Conservation (phyloP, 352 stramenopile genomes). For the Globisporangium yorkense region DNA sequence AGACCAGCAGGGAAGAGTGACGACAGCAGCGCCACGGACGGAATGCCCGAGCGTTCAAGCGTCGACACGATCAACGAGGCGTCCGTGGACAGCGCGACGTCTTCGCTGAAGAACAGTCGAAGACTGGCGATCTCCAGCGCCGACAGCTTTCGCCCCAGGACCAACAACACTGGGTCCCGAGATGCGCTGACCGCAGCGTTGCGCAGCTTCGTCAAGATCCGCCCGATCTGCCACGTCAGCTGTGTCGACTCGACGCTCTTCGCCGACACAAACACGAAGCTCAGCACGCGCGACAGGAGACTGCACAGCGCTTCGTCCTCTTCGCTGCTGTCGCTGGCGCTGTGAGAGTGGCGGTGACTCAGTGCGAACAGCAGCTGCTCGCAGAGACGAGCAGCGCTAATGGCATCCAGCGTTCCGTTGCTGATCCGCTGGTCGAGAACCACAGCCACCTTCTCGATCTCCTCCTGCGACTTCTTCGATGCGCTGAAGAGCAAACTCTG, state of each 20-base stretch:
- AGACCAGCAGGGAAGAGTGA: slow-evolving; percentile 8
- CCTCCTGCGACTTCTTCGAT: not conserved
- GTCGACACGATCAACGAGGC: not conserved
- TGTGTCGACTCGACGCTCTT: slow-evolving; percentile 2
- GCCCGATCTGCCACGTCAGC: slow-evolving; percentile 10
- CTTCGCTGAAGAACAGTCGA: slow-evolving; percentile 6
- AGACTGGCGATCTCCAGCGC: slow-evolving; percentile 22
- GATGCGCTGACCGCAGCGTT: slow-evolving; percentile 5
- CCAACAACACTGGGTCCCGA: not conserved
- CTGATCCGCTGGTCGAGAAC: slow-evolving; percentile 15
- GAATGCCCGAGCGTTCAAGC: slow-evolving; percentile 9
- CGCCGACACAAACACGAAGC: slow-evolving; percentile 19
- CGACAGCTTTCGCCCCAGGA: slow-evolving; percentile 21
- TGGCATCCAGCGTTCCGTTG: slow-evolving; percentile 5
- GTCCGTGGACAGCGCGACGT: not conserved
- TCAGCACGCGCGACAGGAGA: slow-evolving; percentile 29
- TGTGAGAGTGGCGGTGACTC: slow-evolving; percentile 4
- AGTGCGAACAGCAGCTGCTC: slow-evolving; percentile 50
- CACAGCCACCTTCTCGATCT: not conserved
- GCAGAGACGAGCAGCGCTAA: slow-evolving; percentile 30
- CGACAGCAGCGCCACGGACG: slow-evolving; percentile 10
- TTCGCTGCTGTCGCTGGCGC: not conserved
- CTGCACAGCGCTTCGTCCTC: slow-evolving; percentile 20
- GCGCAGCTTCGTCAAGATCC: slow-evolving; percentile 37
- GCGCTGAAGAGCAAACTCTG: slow-evolving; percentile 13